phyloP scores from a whole-genome alignment of 345 rosid species.

The Combretum micranthum region DNA sequence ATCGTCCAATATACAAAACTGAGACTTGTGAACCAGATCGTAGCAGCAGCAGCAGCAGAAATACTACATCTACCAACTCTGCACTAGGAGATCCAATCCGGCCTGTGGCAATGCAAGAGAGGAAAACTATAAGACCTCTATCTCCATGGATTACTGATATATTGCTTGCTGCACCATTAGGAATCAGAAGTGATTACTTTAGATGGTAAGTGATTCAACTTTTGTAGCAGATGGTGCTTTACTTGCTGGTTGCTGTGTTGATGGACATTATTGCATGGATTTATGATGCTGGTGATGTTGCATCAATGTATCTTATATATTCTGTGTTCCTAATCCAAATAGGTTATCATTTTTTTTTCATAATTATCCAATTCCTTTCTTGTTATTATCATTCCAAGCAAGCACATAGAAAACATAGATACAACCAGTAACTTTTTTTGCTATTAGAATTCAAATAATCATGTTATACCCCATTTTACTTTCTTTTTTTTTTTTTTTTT shows the following conservation, averaged over 20 bases:
- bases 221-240: neutral
- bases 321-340: neutral
- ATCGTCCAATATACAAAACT: constrained; percentile 82
- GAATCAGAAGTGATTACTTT: constrained; percentile 92
- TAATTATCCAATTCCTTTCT: no score
- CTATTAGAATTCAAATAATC: no score
- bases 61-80: constrained; percentile 36
- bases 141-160: constrained; percentile 96
- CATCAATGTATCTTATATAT: neutral
- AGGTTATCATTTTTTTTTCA: no score
- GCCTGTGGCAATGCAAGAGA: constrained; percentile 54
- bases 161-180: constrained; percentile 89
- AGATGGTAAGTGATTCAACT: constrained; percentile 63
- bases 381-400: no score
- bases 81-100: constrained; percentile 31
- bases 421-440: no score
- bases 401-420: no score
- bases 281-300: no score
- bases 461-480: no score
- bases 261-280: no score
- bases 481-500: no score
- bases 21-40: constrained; percentile 50
- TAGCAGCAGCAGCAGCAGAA: constrained; percentile 35
- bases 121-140: constrained; percentile 86
- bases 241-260: no score